phyloP scores from a whole-genome alignment of 2,329 filamentous ascomycete genomes.

The Emericellopsis cladophorae region DNA sequence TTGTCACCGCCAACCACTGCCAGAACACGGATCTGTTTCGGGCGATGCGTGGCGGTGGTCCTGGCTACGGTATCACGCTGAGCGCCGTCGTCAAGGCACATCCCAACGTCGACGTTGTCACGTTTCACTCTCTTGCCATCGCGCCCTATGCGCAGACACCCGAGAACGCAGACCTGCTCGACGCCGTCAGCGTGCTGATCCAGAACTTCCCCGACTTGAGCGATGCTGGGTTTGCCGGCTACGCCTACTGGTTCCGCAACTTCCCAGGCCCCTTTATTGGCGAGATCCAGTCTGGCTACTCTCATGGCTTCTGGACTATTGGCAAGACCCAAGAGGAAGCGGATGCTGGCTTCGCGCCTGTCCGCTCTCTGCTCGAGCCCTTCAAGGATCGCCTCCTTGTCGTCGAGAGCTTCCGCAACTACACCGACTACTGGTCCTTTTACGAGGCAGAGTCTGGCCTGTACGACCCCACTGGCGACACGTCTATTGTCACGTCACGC shows the following conservation, averaged over 20 bases:
- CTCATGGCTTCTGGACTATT: conserved; percentile 14
- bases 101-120: conserved; percentile 14
- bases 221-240: conserved; percentile 15
- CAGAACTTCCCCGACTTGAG: conserved; percentile 16
- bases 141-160: conserved; percentile 8
- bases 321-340: conserved; percentile 11
- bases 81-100: conserved; percentile 26
- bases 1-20: conserved; percentile 19
- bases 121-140: conserved; percentile 10
- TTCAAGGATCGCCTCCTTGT: conserved; percentile 10
- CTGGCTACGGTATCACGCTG: conserved; percentile 20
- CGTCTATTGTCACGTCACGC: conserved; percentile 12
- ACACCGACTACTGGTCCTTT: conserved; percentile 16
- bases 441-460: conserved; percentile 12
- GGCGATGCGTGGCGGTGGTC: conserved; percentile 25
- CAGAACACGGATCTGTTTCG: conserved; percentile 21
- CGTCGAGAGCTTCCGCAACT: conserved; percentile 9
- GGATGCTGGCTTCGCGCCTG: conserved; percentile 7
- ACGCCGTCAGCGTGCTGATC: conserved; percentile 13
- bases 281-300: conserved; percentile 13
- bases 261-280: conserved; percentile 9
- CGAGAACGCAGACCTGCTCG: conserved; percentile 12
- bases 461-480: conserved; percentile 10
- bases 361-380: conserved; percentile 6
- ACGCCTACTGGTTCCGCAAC: conserved; percentile 14